These are phyloP conservation scores for Anaeromyces robustus DNA, from an alignment of 192 early-diverging fungal species.

Conservation along the genomic window DNA sequence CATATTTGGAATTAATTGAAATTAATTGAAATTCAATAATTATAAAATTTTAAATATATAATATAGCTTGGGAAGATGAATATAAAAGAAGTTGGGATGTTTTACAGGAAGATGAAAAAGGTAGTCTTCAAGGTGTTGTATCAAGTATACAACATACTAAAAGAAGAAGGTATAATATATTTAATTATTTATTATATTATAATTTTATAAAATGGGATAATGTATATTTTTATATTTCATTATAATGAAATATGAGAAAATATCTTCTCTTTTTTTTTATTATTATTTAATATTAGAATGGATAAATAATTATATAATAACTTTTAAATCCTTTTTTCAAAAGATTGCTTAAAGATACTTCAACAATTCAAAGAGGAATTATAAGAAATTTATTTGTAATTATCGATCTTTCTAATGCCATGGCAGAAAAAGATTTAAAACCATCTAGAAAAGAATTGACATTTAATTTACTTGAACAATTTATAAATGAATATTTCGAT, in stretches of 20 bases:
- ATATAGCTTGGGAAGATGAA: slow-evolving; percentile 79
- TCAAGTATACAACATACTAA: slow-evolving; percentile 56
- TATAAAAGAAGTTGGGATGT: slow-evolving; percentile 96
- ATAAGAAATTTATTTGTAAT: slow-evolving; percentile 70
- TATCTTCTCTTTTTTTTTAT: too few species aligned
- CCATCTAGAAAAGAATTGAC: slow-evolving; percentile 68
- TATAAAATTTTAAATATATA: too few species aligned
- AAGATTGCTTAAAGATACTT: slow-evolving; percentile 48
- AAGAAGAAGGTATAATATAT: slow-evolving; percentile 26
- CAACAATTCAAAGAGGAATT: slow-evolving; percentile 59
- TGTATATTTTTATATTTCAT: slow-evolving; percentile 1
- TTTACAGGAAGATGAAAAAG: slow-evolving; percentile 72
- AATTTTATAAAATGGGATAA: too few species aligned
- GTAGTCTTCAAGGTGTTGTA: slow-evolving; percentile 61
- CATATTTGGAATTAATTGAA: too few species aligned
- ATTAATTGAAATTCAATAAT: too few species aligned
- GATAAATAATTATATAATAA: too few species aligned
- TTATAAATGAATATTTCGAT: slow-evolving; percentile 81
- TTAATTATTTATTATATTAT: not conserved
- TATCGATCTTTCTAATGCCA: slow-evolving; percentile 66
- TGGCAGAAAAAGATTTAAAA: slow-evolving; percentile 70
- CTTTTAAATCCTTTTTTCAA: slow-evolving; percentile 3
- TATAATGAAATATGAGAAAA: too few species aligned
- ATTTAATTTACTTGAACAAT: slow-evolving; percentile 44
- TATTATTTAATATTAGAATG: too few species aligned